These are phyloP conservation scores for Thinopyrum elongatum DNA, from an alignment of 176 grass and related monocot genomes.

Conservation along the genomic window DNA sequence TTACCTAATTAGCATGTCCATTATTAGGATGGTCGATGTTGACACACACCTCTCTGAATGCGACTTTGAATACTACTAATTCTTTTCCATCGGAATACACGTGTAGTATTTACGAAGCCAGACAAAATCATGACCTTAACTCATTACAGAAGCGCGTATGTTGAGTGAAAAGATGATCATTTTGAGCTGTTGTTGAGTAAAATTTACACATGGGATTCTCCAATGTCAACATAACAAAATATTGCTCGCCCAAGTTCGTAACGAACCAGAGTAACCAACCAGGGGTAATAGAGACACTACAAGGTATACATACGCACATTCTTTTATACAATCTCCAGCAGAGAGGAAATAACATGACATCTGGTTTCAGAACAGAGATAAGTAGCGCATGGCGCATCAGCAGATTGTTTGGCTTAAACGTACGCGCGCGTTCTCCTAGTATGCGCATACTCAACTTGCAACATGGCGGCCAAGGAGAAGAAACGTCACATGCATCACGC, in stretches of 20 bases:
- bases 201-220: not conserved
- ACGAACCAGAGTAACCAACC: not conserved
- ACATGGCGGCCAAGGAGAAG: not conserved
- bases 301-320: not conserved
- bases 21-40: not conserved
- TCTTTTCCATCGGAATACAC: not conserved
- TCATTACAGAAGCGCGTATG: too few relatives aligned
- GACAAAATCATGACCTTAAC: not conserved
- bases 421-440: too few relatives aligned
- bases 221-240: not conserved
- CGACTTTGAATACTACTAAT: not conserved
- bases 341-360: not conserved
- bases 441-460: not conserved
- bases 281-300: not conserved
- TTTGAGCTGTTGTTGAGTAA: too few relatives aligned
- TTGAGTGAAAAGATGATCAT: too few relatives aligned
- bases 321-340: too few relatives aligned
- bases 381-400: not conserved
- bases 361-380: not conserved
- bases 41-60: not conserved
- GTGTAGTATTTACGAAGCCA: not conserved
- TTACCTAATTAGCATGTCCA: not conserved
- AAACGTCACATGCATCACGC: conserved; percentile 25
- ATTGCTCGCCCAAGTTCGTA: not conserved
- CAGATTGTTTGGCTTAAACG: not conserved